These are phyloP conservation scores for Diplosphaera chodatii DNA, from an alignment of 139 green algal genomes.

Conservation along the genomic window DNA sequence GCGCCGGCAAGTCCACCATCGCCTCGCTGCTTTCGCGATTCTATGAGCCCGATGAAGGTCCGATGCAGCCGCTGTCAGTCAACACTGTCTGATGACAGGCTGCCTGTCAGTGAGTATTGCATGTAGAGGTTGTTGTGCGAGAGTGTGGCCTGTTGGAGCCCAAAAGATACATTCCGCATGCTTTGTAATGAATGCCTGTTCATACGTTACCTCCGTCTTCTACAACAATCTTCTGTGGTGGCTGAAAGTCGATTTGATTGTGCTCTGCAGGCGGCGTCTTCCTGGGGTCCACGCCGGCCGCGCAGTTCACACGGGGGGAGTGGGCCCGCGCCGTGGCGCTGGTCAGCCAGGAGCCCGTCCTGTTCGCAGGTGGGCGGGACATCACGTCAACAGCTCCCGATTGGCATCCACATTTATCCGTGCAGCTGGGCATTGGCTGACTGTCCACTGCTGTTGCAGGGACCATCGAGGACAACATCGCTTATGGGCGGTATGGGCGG, in stretches of 20 bases:
- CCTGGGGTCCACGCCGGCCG: slow-evolving; percentile 23
- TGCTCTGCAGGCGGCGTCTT: slow-evolving; percentile 19
- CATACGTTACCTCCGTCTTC: too few relatives aligned
- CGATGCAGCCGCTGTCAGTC: too few relatives aligned
- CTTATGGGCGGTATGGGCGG: slow-evolving; percentile 48
- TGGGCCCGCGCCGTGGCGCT: slow-evolving; percentile 66
- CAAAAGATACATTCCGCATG: too few relatives aligned
- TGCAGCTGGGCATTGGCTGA: too few relatives aligned
- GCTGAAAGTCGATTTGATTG: neutral
- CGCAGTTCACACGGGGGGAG: slow-evolving; percentile 47
- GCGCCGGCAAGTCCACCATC: slow-evolving; percentile 79
- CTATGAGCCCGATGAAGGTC: slow-evolving; percentile 30
- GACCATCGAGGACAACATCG: slow-evolving; percentile 85
- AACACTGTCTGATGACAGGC: too few relatives aligned
- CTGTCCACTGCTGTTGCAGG: slow-evolving; percentile 20
- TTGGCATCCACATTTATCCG: too few relatives aligned
- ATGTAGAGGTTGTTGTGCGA: too few relatives aligned
- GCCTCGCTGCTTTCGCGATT: slow-evolving; percentile 67
- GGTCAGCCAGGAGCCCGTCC: slow-evolving; percentile 73
- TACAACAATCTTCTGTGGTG: too few relatives aligned
- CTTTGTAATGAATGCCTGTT: too few relatives aligned
- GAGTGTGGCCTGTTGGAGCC: too few relatives aligned
- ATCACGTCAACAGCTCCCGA: too few relatives aligned
- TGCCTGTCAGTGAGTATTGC: too few relatives aligned
- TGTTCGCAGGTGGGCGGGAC: slow-evolving; percentile 47